Conservation (phyloP, 768 basidiomycete species). For the Termitomyces sp. region DNA sequence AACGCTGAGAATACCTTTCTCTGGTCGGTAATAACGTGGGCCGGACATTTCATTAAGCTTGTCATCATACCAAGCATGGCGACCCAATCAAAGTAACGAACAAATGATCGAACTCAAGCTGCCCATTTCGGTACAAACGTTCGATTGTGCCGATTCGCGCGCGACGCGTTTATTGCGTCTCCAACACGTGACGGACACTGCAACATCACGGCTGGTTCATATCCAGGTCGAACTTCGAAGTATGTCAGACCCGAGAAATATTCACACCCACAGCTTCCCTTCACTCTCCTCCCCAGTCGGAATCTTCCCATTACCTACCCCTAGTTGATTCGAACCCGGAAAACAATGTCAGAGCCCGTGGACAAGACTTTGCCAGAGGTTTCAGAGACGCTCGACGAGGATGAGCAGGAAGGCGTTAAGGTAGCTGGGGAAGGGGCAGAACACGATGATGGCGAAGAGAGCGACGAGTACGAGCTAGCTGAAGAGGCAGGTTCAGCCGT, state of each 20-base stretch:
- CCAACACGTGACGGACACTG: constrained; percentile 13
- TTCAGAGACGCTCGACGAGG: constrained; percentile 8
- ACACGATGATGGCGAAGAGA: constrained; percentile 19
- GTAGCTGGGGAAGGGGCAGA: constrained; percentile 4
- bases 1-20: background rate
- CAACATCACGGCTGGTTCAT: constrained; percentile 14
- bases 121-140: constrained; percentile 5
- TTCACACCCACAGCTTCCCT: constrained; percentile 17
- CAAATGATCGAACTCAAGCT: background rate
- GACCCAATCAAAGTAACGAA: background rate
- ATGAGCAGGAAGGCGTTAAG: constrained; percentile 5
- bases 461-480: constrained; percentile 18
- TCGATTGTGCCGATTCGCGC: background rate
- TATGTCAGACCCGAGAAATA: constrained; percentile 14
- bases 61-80: background rate
- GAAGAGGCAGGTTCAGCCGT: constrained; percentile 10
- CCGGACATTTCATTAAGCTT: background rate
- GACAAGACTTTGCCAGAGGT: constrained; percentile 12
- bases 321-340: background rate
- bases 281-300: constrained; percentile 1
- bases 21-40: background rate
- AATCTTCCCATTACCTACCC: background rate
- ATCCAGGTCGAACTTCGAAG: constrained; percentile 10
- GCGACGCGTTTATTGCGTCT: constrained; percentile 10
- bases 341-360: constrained; percentile 15